Evolutionary conservation across 164 flowering plant genomes (phyloP), one percentile per base, ranked within the genome.

Genomic region (Sedum album): DNA sequence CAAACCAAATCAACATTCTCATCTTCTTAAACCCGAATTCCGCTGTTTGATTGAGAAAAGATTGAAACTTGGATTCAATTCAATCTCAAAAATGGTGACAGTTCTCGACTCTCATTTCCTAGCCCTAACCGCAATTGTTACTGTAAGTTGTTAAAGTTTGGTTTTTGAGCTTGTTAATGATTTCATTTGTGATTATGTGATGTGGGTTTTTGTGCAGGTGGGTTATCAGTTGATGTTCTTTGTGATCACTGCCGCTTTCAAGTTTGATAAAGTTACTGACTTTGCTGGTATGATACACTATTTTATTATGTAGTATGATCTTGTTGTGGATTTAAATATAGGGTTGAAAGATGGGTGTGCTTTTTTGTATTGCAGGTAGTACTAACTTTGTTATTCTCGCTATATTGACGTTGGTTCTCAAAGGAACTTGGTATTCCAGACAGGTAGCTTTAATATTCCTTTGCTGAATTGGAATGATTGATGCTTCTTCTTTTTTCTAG

Each of bases 181-280:
- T 13, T 39, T 70, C 8, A 21, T 13, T 36, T 64, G 20, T 21
- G 33, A 36, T 8, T 51, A 39, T 67, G 20, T 31, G 20, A 25
- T 61, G 69, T 60, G 9, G 11, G 8, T 48, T 62, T 66, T 11
- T 44, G 17, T 69, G 73, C 79, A 93, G 98, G 83, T 85, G 66
- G 82, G 83, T 21, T 93, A 93, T 78, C 98, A 93, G 76, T 79
- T 90, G 1, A 5, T 80, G 33, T 93, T 93, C 85, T 93, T 93
- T 66, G 70, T 90, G 11, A 71, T 93, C 79, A 90, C 98, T 1
- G 96, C 94, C 30, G 84, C 90, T 76, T 81, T 93, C 68, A 93
- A 83, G 76, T 80, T 93, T 62, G 98, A 93, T 67, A 93, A 90
- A 79, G 80, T 89, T 80, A 93, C 97, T 26, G 98, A 93, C 68